A percentile compares a stretch with the other conserved stretches of the same genome.
These are phyloP conservation scores for Trichoderma orchidacearum DNA, from an alignment of 495 filamentous ascomycete species.

Conservation along the genomic window DNA sequence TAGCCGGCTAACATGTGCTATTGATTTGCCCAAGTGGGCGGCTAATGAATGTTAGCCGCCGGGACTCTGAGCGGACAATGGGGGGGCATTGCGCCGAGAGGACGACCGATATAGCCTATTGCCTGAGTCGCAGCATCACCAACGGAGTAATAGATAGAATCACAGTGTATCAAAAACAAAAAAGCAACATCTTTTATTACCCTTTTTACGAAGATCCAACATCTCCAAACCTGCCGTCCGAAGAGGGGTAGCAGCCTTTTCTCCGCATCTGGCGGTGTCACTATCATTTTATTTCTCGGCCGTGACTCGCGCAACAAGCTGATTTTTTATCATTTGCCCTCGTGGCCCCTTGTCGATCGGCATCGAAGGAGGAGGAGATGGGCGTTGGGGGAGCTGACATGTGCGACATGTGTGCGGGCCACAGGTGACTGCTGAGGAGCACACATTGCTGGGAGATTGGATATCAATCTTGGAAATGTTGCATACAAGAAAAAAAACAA, in stretches of 20 bases:
- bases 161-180: too few species aligned
- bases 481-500: neutral
- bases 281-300: neutral
- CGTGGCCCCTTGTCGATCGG: neutral
- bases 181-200: too few species aligned
- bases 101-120: neutral
- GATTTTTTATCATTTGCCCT: neutral
- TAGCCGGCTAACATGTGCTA: too few species aligned
- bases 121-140: too few species aligned
- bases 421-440: too few species aligned
- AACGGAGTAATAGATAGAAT: too few species aligned
- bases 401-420: neutral
- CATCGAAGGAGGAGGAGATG: neutral
- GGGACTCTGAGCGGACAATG: neutral
- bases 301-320: neutral
- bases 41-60: neutral
- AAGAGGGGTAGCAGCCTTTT: neutral
- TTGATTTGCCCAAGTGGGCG: neutral
- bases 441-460: neutral
- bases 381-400: neutral
- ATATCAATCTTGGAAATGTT: neutral
- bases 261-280: neutral
- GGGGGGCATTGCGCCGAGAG: neutral
- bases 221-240: too few species aligned
- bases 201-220: too few species aligned